phyloP scores from a whole-genome alignment of 2,329 filamentous ascomycete species.

The Colletotrichum coccodes region DNA sequence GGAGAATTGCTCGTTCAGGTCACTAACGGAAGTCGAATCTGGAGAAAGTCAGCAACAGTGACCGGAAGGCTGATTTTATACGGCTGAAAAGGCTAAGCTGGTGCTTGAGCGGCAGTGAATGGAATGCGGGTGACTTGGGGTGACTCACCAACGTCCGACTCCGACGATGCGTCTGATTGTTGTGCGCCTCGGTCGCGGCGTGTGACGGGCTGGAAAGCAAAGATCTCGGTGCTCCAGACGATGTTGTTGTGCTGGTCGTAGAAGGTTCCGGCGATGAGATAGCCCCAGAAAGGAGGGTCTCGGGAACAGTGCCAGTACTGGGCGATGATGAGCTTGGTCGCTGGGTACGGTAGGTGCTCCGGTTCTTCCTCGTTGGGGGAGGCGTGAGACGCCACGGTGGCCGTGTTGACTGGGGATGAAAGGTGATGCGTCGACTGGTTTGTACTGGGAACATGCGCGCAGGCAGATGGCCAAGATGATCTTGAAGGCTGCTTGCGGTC shows the following conservation, averaged over 20 bases:
- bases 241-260: conserved; percentile 52
- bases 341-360: conserved; percentile 52
- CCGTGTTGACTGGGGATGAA: neutral
- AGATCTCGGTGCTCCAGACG: conserved; percentile 59
- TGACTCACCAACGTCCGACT: conserved; percentile 25
- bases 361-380: neutral
- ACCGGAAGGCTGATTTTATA: neutral
- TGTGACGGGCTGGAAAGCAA: conserved; percentile 36
- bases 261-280: conserved; percentile 58
- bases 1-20: neutral
- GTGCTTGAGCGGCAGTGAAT: conserved; percentile 4
- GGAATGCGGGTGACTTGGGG: neutral
- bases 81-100: neutral
- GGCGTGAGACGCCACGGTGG: conserved; percentile 20
- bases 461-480: neutral
- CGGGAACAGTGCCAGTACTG: conserved; percentile 50
- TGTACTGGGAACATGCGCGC: neutral
- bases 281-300: conserved; percentile 52
- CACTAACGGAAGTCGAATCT: neutral
- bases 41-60: neutral
- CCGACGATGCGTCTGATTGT: neutral
- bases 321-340: conserved; percentile 56
- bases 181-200: neutral
- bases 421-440: too few species aligned
- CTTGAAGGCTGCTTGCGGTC: neutral